Base-by-base conservation (phyloP, 2,329 filamentous ascomycete genomes). In the Claviceps paspali region DNA sequence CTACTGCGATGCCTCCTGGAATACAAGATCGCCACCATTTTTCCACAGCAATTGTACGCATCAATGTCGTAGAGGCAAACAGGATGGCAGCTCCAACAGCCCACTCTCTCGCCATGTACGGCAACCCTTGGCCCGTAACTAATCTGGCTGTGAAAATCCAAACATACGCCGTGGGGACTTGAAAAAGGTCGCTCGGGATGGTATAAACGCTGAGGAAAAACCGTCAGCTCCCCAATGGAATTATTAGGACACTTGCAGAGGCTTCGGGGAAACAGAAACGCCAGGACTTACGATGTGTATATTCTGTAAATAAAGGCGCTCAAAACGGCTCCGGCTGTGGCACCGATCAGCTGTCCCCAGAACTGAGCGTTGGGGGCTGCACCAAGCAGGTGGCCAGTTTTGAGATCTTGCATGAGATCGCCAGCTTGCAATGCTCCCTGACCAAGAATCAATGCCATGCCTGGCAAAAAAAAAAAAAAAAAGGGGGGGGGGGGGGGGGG, bases 61-160 rank as follows among this genome's bases (percentile, higher is more conserved):
- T 43, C 2, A 76, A 61, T 0, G 91, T 96, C 0, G 79, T 68
- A 1, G 69, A 52, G 0, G 79, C 73, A 50, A 92, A 96, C 2
- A 94, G 57, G 2, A 71, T 52, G 0, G 79, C 87, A n/a, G 81
- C 79, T 0, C 75, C 78, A 1, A 77, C 59, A 1, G 88, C 82
- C 64, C 82, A 92, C 50, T 87, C 76, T 51, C 73, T 76, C 0
- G 85, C 87, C 76, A 86, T 86, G 1, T 73, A 66, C 1, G 91
- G 91, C 29, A 98, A 56, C 0, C 91, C 91, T 45, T 91, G 73
- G 2, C 91, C 91, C 0, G 87, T 96, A 8, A 98, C 87, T 2
- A 98, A 68, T 12, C 91, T 70, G 2, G 91, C 88, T 0, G 91
- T 98, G 56, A 95, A 95, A 37, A 98, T 82, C 91, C 91, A 98